These are phyloP conservation scores for Ustilago esculenta DNA, from an alignment of 1,284 basidiomycete genomes.

Conservation along the genomic window DNA sequence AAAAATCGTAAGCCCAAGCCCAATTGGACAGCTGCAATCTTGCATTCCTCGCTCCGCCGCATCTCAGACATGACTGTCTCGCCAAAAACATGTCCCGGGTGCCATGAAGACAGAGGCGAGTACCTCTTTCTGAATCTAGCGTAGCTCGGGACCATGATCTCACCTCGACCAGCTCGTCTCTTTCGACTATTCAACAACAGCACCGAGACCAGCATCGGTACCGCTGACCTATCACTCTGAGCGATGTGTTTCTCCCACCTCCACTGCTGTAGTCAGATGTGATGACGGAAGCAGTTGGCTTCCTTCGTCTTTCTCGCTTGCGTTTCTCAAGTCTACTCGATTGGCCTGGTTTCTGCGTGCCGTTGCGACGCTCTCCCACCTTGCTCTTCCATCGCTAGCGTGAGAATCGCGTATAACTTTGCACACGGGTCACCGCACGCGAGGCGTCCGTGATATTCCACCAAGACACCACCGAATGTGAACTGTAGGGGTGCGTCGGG, in stretches of 20 bases:
- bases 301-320: too few relatives aligned
- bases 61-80: slow-evolving; percentile 41
- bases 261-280: too few relatives aligned
- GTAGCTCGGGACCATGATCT: slow-evolving; percentile 2
- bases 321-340: too few relatives aligned
- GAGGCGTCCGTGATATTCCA: too few relatives aligned
- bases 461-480: too few relatives aligned
- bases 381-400: slow-evolving; percentile 6
- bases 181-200: neutral
- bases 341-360: too few relatives aligned
- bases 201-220: neutral
- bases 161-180: neutral
- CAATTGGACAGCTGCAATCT: slow-evolving; percentile 8
- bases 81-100: slow-evolving; percentile 10
- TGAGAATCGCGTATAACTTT: slow-evolving; percentile 9
- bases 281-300: too few relatives aligned
- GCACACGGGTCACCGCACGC: neutral
- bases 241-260: neutral
- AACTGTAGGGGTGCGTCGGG: too few relatives aligned
- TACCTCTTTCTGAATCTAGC: slow-evolving; percentile 29
- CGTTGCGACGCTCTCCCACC: too few relatives aligned
- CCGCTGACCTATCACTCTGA: too few relatives aligned
- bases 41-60: slow-evolving; percentile 29
- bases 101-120: slow-evolving; percentile 9
- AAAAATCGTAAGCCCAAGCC: neutral